Evolutionary conservation across 2,329 filamentous ascomycete genomes (phyloP).

Genomic region (Alternaria atra): DNA sequence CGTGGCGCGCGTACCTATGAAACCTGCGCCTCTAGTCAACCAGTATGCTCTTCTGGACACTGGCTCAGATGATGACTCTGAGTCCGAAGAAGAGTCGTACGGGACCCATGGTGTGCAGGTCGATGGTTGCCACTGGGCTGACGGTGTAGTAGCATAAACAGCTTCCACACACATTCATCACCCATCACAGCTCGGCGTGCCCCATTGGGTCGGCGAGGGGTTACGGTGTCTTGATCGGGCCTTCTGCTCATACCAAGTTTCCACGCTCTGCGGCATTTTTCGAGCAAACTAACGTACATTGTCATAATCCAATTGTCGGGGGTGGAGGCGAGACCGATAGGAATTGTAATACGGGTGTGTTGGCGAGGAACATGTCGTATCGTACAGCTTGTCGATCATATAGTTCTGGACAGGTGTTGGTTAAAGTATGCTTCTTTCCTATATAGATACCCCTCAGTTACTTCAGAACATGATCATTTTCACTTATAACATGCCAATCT

Average conservation of each 20-base stretch:
- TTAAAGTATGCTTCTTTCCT: slow-evolving; percentile 10
- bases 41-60: slow-evolving; percentile 44
- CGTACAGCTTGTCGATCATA: neutral
- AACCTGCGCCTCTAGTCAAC: slow-evolving; percentile 37
- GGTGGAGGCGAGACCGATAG: neutral
- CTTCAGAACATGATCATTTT: neutral
- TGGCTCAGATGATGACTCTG: slow-evolving; percentile 36
- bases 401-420: slow-evolving; percentile 1
- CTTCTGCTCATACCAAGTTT: neutral
- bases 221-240: neutral
- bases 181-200: neutral
- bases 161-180: neutral
- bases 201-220: neutral
- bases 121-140: slow-evolving; percentile 30
- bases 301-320: neutral
- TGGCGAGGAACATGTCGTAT: neutral
- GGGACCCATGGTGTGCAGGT: slow-evolving; percentile 31
- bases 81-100: slow-evolving; percentile 38
- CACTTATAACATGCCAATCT: neutral
- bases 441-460: slow-evolving; percentile 26
- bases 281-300: neutral
- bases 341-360: neutral
- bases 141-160: slow-evolving; percentile 29
- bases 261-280: neutral
- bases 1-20: slow-evolving; percentile 18